These are phyloP conservation scores for Fusarium zealandicum DNA, from an alignment of 2,329 filamentous ascomycete species.

Conservation along the genomic window DNA sequence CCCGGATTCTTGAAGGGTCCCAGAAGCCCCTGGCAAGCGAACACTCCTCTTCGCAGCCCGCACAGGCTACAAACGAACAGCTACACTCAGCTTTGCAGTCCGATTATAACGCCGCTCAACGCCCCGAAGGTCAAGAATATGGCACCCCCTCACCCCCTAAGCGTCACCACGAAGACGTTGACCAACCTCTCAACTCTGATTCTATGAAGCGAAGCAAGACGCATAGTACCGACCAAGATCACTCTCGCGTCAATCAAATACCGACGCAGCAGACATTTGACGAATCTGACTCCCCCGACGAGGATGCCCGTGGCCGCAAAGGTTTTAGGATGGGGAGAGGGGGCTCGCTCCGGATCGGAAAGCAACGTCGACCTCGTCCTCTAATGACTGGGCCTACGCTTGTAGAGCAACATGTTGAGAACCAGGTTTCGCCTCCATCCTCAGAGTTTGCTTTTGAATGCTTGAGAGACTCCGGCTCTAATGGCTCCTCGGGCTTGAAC, in stretches of 20 bases:
- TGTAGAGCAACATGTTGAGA: constrained; percentile 18
- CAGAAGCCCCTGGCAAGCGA: background rate
- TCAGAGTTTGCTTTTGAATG: constrained; percentile 25
- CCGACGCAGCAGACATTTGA: constrained; percentile 2
- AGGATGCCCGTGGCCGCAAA: constrained; percentile 22
- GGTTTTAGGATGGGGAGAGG: constrained; percentile 42
- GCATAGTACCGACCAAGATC: background rate
- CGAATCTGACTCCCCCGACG: constrained; percentile 12
- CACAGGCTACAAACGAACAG: background rate
- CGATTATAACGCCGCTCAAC: too few relatives aligned
- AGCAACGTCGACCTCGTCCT: constrained; percentile 40
- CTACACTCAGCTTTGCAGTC: background rate
- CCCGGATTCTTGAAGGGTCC: background rate
- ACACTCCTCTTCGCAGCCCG: background rate
- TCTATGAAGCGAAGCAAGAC: constrained; percentile 30
- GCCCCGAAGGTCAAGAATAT: background rate
- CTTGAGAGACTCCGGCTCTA: background rate
- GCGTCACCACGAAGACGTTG: constrained; percentile 19
- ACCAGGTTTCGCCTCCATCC: constrained; percentile 12
- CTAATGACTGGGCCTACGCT: constrained; percentile 25
- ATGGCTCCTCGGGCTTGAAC: background rate
- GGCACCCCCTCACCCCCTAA: constrained; percentile 17
- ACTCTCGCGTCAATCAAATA: background rate
- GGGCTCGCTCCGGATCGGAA: constrained; percentile 46
- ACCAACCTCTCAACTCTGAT: constrained; percentile 2